Conservation (phyloP, 495 filamentous ascomycete genomes). For the Hyphodiscus hymeniophilus region DNA sequence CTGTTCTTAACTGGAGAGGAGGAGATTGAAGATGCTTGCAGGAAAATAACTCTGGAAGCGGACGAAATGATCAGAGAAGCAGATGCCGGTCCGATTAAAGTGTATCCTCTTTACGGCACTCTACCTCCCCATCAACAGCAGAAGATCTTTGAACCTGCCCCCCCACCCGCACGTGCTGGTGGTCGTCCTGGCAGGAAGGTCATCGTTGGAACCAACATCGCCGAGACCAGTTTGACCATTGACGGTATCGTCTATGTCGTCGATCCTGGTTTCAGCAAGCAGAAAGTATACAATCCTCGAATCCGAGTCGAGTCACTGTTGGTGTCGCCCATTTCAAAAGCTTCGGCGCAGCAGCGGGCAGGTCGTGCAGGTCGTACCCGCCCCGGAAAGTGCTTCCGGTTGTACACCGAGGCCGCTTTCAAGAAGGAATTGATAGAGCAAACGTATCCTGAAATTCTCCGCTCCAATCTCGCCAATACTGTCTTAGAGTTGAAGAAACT, state of each 20-base stretch:
- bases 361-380: constrained; percentile 98
- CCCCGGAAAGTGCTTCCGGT: constrained; percentile 93
- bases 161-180: constrained; percentile 58
- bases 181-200: constrained; percentile 88
- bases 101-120: constrained; percentile 92
- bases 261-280: constrained; percentile 97
- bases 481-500: constrained; percentile 97
- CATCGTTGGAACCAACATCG: constrained; percentile 96
- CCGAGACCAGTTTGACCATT: constrained; percentile 94
- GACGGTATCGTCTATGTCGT: constrained; percentile 99
- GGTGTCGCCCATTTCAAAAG: constrained; percentile 94
- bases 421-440: constrained; percentile 97
- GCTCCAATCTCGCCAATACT: constrained; percentile 88
- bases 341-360: constrained; percentile 95
- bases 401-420: constrained; percentile 94
- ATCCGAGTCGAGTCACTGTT: constrained; percentile 93
- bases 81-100: constrained; percentile 79
- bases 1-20: constrained; percentile 97
- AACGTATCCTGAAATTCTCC: constrained; percentile 91
- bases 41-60: constrained; percentile 82
- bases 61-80: constrained; percentile 87
- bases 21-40: constrained; percentile 93
- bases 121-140: constrained; percentile 90
- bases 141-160: constrained; percentile 86
- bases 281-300: constrained; percentile 98